Evolutionary conservation across 345 rosid genomes (phyloP).

Genomic region (Streptanthus diversifolius): DNA sequence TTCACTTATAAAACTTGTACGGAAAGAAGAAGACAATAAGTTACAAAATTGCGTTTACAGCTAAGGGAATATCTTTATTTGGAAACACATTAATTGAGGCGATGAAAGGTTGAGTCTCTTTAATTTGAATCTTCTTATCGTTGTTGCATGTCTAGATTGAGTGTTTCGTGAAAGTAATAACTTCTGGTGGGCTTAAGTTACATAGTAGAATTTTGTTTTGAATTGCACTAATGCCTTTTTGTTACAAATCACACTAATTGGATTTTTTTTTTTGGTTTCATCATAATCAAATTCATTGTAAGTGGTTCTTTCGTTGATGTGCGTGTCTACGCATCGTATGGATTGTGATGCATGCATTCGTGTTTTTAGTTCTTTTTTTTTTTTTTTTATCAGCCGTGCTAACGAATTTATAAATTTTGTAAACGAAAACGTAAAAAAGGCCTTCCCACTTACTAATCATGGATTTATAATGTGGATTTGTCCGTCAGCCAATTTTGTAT

Average conservation of each 20-base stretch:
- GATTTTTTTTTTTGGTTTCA: neutral
- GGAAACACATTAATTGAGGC: neutral
- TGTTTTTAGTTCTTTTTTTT: too few species aligned
- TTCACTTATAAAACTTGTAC: neutral
- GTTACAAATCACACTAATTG: neutral
- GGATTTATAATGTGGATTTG: neutral
- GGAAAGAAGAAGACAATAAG: neutral
- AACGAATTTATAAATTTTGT: neutral
- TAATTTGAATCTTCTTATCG: neutral
- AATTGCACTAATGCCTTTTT: neutral
- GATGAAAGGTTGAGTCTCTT: neutral
- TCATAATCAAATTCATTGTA: neutral
- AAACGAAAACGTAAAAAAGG: neutral
- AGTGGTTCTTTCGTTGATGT: neutral
- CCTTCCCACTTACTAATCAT: neutral
- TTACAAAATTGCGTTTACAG: constrained; percentile 2
- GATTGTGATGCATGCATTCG: neutral
- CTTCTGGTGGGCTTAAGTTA: neutral
- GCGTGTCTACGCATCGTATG: neutral
- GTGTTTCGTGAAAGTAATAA: neutral
- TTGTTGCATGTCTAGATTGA: neutral
- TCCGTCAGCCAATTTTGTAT: neutral
- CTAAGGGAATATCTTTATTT: neutral
- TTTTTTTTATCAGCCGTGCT: neutral
- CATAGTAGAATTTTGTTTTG: neutral